Evolutionary conservation across 2,329 filamentous ascomycete genomes (phyloP), one percentile per base, ranked within the genome.

Genomic region (Bipolaris cookei): DNA sequence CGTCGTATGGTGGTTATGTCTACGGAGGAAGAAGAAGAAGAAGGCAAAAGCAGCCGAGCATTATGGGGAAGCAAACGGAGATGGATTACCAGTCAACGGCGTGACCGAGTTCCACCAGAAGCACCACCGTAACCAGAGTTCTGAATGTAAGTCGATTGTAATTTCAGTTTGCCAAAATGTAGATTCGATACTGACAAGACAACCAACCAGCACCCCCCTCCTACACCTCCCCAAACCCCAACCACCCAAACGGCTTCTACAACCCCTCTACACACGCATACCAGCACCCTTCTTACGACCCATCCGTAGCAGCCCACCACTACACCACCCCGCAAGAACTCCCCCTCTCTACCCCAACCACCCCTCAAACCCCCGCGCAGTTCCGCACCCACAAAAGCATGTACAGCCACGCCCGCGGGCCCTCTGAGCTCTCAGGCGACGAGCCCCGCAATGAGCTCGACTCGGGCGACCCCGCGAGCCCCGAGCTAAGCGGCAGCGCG

Each of bases 1-100:
- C 4, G 6, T 69, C 4, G 54, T 70, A 43, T 69, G 63, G 51
- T 66, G 57, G 42, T 34, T 54, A 38, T 64, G 56, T 30, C 61
- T 45, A 25, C 61, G 54, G 38, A 61, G 48, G 43, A 65, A 47
- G 20, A 54, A 50, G 16, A 52, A 48, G 34, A 34, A 14, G 6
- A 48, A 58, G 18, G 28, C 21, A 14, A 30, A 30, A 30, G 28
- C 28, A 3, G 28, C 28, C 28, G 56, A 55, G n/a, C 41, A 25
- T 18, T 16, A 42, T 21, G 41, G 13, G 7, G 42, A 48, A 37
- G 30, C 14, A 32, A 35, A 28, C n/a, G 16, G 34, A 23, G 28
- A 39, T 7, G 34, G 14, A 3, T 21, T 42, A 11, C 51, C 52
- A 25, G 32, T 18, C 14, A 13, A 21, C 23, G 43, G 20, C 5